phyloP scores from a whole-genome alignment of 352 stramenopile genomes.

The Phytophthora hybrid region DNA sequence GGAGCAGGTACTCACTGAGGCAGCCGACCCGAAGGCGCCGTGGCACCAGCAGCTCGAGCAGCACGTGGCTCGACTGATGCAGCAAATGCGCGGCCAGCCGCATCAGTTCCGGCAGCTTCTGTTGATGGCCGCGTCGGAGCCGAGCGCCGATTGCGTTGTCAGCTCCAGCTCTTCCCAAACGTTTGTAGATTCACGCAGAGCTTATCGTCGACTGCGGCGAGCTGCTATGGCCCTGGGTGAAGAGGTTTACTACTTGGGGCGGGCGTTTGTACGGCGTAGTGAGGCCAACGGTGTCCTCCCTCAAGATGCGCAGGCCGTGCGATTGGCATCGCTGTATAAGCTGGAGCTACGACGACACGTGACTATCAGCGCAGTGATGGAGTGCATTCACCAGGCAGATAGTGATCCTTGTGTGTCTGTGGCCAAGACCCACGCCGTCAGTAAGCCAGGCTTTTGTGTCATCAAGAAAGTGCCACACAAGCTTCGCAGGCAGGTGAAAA shows the following conservation, averaged over 20 bases:
- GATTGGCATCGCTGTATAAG: slow-evolving; percentile 69
- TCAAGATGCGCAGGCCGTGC: slow-evolving; percentile 52
- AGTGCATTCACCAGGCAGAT: slow-evolving; percentile 38
- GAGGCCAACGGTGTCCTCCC: slow-evolving; percentile 52
- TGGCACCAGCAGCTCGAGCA: slow-evolving; percentile 58
- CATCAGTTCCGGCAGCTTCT: slow-evolving; percentile 49
- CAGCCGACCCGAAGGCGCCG: slow-evolving; percentile 25
- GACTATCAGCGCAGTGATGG: slow-evolving; percentile 55
- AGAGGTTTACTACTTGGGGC: slow-evolving; percentile 53
- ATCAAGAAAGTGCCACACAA: slow-evolving; percentile 15
- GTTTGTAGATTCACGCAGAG: slow-evolving; percentile 33
- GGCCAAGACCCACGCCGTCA: not conserved
- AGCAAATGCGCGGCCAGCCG: slow-evolving; percentile 46
- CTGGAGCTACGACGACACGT: slow-evolving; percentile 65
- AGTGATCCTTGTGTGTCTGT: not conserved
- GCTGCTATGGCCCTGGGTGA: slow-evolving; percentile 53
- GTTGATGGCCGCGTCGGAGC: slow-evolving; percentile 36
- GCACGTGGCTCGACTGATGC: slow-evolving; percentile 56
- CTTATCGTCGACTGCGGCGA: slow-evolving; percentile 51
- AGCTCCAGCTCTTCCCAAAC: not conserved
- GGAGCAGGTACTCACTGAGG: slow-evolving; percentile 21
- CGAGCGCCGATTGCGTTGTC: slow-evolving; percentile 21
- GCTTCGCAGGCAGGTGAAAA: slow-evolving; percentile 22
- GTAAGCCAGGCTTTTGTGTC: slow-evolving; percentile 2
- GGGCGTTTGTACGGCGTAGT: slow-evolving; percentile 52